Evolutionary conservation across 2,329 filamentous ascomycete genomes (phyloP), one percentile per base, ranked within the genome.

Genomic region (Calonectria montana): DNA sequence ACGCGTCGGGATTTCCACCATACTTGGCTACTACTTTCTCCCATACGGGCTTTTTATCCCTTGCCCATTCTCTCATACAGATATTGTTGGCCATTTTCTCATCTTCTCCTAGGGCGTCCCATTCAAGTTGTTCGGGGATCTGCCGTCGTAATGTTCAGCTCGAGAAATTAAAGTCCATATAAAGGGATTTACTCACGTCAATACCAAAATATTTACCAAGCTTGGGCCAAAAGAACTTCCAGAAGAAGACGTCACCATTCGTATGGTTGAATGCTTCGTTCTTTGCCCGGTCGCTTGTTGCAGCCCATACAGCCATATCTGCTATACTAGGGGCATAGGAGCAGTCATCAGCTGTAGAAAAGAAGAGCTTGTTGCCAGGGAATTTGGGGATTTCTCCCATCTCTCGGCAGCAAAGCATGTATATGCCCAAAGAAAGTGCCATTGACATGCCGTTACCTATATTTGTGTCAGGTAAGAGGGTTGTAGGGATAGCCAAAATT

Each of bases 31-130:
- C 53, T 2, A 57, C 53, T 16, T n/a, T 31, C n/a, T 57, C 53
- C 53, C 53, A 57, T 10, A 57, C 53, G 8, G 31, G 53, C 31
- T 57, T 57, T 13, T 57, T 57, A 39, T 57, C 53, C 31, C 39
- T 57, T 15, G 53, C 53, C 53, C 53, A 57, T 39, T 57, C 53
- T 4, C 35, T 35, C 53, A 57, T 57, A 7, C 37, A 21, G 53
- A 57, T 39, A 3, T 57, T 12, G 53, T 57, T 57, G 31, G 53
- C n/a, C 53, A 57, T 16, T 21, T 25, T 31, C 18, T 57, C 53
- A 25, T 57, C 53, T 39, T 57, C 53, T 3, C 53, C 53, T 1
- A 57, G n/a, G 13, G 31, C 53, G 13, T 57, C 23, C 53, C 53
- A 57, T 37, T 57, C 53, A 2, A 57, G 53, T 35, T 57, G 53